Evolutionary conservation across 371 early-diverging fungal genomes (phyloP).

Genomic region (Mucor irregularis): DNA sequence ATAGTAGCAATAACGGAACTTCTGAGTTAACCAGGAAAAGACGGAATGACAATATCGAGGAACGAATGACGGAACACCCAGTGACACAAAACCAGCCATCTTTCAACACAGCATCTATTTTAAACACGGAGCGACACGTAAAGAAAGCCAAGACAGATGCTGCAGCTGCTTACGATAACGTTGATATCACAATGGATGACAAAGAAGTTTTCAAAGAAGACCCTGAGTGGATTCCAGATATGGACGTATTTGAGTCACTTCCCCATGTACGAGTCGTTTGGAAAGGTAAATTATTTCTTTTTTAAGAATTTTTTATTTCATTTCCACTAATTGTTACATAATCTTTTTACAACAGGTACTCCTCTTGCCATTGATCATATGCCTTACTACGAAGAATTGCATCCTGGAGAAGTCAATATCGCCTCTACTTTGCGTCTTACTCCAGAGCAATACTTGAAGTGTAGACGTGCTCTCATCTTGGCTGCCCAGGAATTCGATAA

Average conservation of each 20-base stretch:
- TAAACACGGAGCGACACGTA: slow-evolving; percentile 20
- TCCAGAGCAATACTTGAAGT: slow-evolving; percentile 71
- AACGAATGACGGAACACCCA: slow-evolving; percentile 9
- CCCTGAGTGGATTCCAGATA: slow-evolving; percentile 30
- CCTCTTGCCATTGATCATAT: slow-evolving; percentile 48
- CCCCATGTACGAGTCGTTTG: slow-evolving; percentile 25
- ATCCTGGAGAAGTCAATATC: slow-evolving; percentile 61
- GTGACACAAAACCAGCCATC: slow-evolving; percentile 22
- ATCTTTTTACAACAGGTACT: slow-evolving; percentile 35
- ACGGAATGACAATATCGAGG: slow-evolving; percentile 11
- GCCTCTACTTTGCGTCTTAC: slow-evolving; percentile 70
- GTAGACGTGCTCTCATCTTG: slow-evolving; percentile 41
- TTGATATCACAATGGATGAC: slow-evolving; percentile 24
- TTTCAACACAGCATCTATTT: slow-evolving; percentile 2
- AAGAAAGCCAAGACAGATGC: slow-evolving; percentile 37
- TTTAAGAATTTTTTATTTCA: slow-evolving; percentile 1
- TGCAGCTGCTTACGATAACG: slow-evolving; percentile 28
- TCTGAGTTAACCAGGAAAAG: slow-evolving; percentile 12
- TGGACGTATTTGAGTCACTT: slow-evolving; percentile 23
- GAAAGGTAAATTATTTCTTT: slow-evolving; percentile 30
- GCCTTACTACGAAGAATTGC: slow-evolving; percentile 51
- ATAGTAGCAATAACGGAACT: neutral
- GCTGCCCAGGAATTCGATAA: slow-evolving; percentile 38
- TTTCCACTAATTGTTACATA: neutral
- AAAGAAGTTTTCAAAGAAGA: slow-evolving; percentile 18